A percentile compares a stretch with the other conserved stretches of the same genome.
Conservation (phyloP, 140 eudicot genomes). For the Oenanthe javanica region DNA sequence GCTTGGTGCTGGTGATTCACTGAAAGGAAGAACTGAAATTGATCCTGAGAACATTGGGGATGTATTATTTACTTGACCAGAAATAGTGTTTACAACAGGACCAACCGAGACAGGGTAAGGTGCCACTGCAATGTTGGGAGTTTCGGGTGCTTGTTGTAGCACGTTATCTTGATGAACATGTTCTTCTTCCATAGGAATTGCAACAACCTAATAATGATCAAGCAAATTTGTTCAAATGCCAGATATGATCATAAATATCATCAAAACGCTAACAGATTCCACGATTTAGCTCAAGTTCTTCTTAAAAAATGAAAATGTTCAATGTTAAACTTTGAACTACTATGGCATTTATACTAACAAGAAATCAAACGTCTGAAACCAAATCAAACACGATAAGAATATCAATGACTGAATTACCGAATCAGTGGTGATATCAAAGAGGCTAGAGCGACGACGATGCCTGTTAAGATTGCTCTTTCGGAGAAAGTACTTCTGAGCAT, state of each 20-base stretch:
- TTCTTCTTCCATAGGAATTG: slow-evolving; percentile 40
- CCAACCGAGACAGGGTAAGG: slow-evolving; percentile 24
- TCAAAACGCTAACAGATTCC: background rate
- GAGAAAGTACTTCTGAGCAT: slow-evolving; percentile 89
- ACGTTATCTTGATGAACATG: slow-evolving; percentile 26
- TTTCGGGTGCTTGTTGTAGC: slow-evolving; percentile 22
- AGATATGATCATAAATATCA: background rate
- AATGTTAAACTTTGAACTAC: too few relatives aligned
- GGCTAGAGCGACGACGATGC: slow-evolving; percentile 41
- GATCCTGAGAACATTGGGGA: background rate
- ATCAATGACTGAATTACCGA: slow-evolving; percentile 22
- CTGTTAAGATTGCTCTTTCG: slow-evolving; percentile 68
- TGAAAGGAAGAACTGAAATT: slow-evolving; percentile 8
- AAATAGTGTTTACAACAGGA: slow-evolving; percentile 17
- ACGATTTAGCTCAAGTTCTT: background rate
- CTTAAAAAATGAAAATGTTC: too few relatives aligned
- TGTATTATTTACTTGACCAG: slow-evolving; percentile 6
- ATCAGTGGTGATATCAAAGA: slow-evolving; percentile 50
- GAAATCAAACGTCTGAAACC: too few relatives aligned
- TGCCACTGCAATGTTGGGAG: slow-evolving; percentile 25
- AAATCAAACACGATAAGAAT: background rate
- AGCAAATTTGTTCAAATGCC: background rate
- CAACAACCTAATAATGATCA: slow-evolving; percentile 35
- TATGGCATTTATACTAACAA: background rate
- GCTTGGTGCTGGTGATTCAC: slow-evolving; percentile 15